A percentile compares a stretch with the other conserved stretches of the same genome.
Conservation (phyloP, 257 asterid species). For the Henckelia pumila region DNA sequence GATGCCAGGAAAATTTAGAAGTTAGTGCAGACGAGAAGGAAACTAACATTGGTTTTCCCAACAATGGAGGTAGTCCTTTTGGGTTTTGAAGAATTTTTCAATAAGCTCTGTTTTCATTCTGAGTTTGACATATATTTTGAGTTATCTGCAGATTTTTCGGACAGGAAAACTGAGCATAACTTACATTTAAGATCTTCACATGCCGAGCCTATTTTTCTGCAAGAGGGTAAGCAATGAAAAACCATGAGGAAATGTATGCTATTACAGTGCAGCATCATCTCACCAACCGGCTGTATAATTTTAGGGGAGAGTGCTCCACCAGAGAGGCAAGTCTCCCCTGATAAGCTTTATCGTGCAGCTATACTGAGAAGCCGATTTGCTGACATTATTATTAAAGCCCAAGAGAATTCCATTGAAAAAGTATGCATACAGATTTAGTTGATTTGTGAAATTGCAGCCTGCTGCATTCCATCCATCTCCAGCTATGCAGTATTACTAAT, state of each 20-base stretch:
- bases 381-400: constrained; percentile 73
- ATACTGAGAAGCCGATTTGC: constrained; percentile 67
- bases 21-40: constrained; percentile 36
- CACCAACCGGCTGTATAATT: constrained; percentile 55
- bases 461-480: constrained; percentile 12
- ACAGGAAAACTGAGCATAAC: constrained; percentile 39
- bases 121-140: constrained; percentile 10
- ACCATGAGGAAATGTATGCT: constrained; percentile 44
- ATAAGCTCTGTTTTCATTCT: constrained; percentile 10
- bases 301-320: constrained; percentile 70
- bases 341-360: constrained; percentile 82
- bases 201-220: constrained; percentile 35
- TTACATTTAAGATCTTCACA: constrained; percentile 33
- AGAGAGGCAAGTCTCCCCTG: constrained; percentile 84
- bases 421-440: constrained; percentile 26
- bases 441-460: constrained; percentile 14
- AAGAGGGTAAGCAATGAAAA: constrained; percentile 61
- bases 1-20: constrained; percentile 38
- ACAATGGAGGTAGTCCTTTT: constrained; percentile 39
- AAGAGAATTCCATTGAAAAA: constrained; percentile 59
- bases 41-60: constrained; percentile 24
- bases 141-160: constrained; percentile 32
- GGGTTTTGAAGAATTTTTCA: constrained; percentile 1
- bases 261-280: constrained; percentile 55
- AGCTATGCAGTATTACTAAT: constrained; percentile 17